A percentile compares a stretch with the other conserved stretches of the same genome.
Evolutionary conservation across 169 alveolate species (phyloP).

Genomic region (Perkinsus olseni): DNA sequence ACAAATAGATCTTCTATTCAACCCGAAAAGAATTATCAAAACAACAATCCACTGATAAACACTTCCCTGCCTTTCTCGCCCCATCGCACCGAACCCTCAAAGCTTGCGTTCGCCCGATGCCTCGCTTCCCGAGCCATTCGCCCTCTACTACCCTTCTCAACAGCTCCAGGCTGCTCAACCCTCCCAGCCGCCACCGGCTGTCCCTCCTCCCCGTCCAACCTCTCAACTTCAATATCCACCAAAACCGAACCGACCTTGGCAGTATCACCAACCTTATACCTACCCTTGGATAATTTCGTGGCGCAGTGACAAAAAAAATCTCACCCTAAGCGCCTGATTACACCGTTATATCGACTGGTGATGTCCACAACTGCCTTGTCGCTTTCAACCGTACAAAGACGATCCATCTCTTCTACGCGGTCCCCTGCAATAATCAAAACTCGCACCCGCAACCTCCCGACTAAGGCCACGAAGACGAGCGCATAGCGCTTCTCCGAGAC

Average conservation of each 20-base stretch:
- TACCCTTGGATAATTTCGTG: conserved; percentile 21
- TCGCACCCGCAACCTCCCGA: too few relatives aligned
- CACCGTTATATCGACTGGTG: conserved; percentile 62
- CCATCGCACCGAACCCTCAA: too few relatives aligned
- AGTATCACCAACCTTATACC: conserved; percentile 30
- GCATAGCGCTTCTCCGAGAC: too few relatives aligned
- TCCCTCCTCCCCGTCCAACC: conserved; percentile 10
- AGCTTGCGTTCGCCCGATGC: too few relatives aligned
- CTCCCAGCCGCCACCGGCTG: background rate
- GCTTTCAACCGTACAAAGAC: conserved; percentile 80
- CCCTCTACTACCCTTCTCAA: background rate
- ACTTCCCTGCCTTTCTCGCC: too few relatives aligned
- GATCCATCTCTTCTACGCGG: conserved; percentile 78
- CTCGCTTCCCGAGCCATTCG: too few relatives aligned
- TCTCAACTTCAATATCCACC: conserved; percentile 47
- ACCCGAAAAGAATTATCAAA: too few relatives aligned
- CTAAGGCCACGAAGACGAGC: too few relatives aligned
- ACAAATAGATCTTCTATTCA: too few relatives aligned
- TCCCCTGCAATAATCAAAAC: conserved; percentile 77
- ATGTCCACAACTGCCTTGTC: conserved; percentile 89
- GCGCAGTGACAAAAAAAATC: background rate
- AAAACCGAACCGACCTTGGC: conserved; percentile 60
- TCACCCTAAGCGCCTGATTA: background rate
- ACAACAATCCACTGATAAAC: too few relatives aligned
- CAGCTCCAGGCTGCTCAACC: background rate